Base-by-base conservation (phyloP, 768 basidiomycete species). In the Paxillus involutus region DNA sequence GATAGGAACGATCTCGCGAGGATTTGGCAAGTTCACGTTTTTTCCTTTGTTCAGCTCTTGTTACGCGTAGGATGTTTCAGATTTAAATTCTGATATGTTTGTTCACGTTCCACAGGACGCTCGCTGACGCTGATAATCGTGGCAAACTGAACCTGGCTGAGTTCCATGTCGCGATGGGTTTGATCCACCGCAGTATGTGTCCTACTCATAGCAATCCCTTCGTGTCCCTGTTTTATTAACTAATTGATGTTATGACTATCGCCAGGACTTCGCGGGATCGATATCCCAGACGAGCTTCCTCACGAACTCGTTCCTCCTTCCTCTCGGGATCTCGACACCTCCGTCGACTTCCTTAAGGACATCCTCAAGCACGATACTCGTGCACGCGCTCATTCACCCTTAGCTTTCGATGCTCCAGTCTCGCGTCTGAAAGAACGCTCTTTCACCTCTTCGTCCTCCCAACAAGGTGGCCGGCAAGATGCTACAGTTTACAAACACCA, bases 161-260 rank as follows among this genome's bases (percentile, higher is more conserved):
- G 69, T 99, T 99, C 69, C 94, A 98, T 67, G 91, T 98, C 54
- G 97, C 97, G 0, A 99, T 99, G 96, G 94, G 91, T 49, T 77
- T 98, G 51, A 98, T 99, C 64, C 98, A 94, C 73, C 86, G 97
- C 66, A 81, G 96, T 98, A 74, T 61, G 91, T 82, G 57, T 47
- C 44, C 26, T 48, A 19, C 24, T 52, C 19, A 52, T 51, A 12
- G 13, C 16, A 26, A 49, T 35, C 44, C 44, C 30, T 40, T 33
- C 17, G 21, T 46, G 26, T 17, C 21, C 4, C 37, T 11, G 6
- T 9, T 47, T 6, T 13, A 29, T 39, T 30, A 32, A 53, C 43
- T 56, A 8, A 50, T 45, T 10, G 47, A 52, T 29, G 32, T 47
- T 36, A 14, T 17, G 41, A 19, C 51, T 4, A 12, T 51, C 17